phyloP scores from a whole-genome alignment of 2,329 filamentous ascomycete genomes.

The Stylonectria norvegica region DNA sequence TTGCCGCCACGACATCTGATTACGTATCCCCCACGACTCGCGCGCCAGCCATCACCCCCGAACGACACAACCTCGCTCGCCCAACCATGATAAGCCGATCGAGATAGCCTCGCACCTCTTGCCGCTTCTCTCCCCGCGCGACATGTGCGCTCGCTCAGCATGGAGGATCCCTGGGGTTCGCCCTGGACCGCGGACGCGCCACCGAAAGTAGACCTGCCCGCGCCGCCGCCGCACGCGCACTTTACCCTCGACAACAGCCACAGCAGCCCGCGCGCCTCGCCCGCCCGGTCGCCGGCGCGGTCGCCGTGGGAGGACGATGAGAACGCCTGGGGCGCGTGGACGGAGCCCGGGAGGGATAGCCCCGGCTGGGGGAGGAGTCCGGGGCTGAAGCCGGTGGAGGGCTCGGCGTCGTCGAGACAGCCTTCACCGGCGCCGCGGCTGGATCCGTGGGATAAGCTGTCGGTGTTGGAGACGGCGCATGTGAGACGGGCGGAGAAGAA shows the following conservation, averaged over 20 bases:
- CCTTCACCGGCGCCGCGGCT: constrained; percentile 24
- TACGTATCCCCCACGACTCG: too few relatives aligned
- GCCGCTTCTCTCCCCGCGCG: constrained; percentile 21
- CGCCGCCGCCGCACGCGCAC: constrained; percentile 32
- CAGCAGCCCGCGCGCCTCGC: constrained; percentile 20
- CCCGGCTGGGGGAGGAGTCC: constrained; percentile 34
- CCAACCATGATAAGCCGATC: constrained; percentile 18
- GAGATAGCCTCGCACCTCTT: constrained; percentile 11
- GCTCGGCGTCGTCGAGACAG: constrained; percentile 21
- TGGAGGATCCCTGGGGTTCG: constrained; percentile 64
- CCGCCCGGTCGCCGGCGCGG: constrained; percentile 19
- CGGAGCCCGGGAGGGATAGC: constrained; percentile 27
- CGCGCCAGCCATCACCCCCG: too few relatives aligned
- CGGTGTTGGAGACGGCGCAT: constrained; percentile 14
- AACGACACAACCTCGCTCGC: constrained; percentile 9
- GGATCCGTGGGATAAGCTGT: constrained; percentile 25
- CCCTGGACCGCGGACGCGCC: constrained; percentile 46
- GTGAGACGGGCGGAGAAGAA: constrained; percentile 18
- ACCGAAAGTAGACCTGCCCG: constrained; percentile 36
- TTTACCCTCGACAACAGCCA: constrained; percentile 24
- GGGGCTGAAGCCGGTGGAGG: constrained; percentile 28
- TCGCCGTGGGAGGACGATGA: constrained; percentile 33
- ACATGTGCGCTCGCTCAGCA: constrained; percentile 38
- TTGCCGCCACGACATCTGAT: too few relatives aligned
- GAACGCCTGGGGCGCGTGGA: constrained; percentile 37